phyloP scores from a whole-genome alignment of 1,139 yeast species.

The Blastobotrys buckinghamii region DNA sequence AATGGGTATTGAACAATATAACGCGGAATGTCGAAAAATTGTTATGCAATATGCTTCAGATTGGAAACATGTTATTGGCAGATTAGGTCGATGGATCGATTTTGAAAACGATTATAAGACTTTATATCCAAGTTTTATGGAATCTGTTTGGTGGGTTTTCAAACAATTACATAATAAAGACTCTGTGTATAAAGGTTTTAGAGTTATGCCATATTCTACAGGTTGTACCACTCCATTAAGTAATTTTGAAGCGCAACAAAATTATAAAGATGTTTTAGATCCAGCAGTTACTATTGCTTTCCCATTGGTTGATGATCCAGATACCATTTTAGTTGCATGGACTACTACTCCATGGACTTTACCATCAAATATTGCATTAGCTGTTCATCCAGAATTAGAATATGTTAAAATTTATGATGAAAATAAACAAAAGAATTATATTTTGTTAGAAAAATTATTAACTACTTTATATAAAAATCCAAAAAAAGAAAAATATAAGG shows the following conservation, averaged over 20 bases:
- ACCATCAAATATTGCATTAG: constrained; percentile 87
- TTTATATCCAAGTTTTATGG: constrained; percentile 92
- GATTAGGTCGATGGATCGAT: constrained; percentile 98
- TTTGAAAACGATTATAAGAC: constrained; percentile 98
- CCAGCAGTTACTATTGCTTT: constrained; percentile 95
- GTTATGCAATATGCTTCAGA: constrained; percentile 96
- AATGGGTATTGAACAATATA: constrained; percentile 90
- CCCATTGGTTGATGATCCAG: constrained; percentile 72
- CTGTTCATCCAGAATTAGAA: constrained; percentile 87
- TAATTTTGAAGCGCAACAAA: constrained; percentile 97
- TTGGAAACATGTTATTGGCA: constrained; percentile 88
- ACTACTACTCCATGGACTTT: constrained; percentile 99
- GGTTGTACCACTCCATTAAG: constrained; percentile 96
- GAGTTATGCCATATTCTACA: constrained; percentile 98
- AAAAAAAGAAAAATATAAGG: constrained; percentile 76
- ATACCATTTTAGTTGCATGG: constrained; percentile 90
- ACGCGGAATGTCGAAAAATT: constrained; percentile 89
- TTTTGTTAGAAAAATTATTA: constrained; percentile 74
- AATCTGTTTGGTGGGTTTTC: constrained; percentile 99
- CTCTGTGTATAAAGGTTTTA: constrained; percentile 86
- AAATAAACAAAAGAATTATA: constrained; percentile 71
- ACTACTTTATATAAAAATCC: constrained; percentile 90
- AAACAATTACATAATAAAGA: constrained; percentile 77
- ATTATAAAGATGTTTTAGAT: constrained; percentile 93
- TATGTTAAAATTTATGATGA: constrained; percentile 90